Evolutionary conservation across 2,329 filamentous ascomycete genomes (phyloP), one percentile per base, ranked within the genome.

Genomic region (Myriosclerotinia scirpicola): DNA sequence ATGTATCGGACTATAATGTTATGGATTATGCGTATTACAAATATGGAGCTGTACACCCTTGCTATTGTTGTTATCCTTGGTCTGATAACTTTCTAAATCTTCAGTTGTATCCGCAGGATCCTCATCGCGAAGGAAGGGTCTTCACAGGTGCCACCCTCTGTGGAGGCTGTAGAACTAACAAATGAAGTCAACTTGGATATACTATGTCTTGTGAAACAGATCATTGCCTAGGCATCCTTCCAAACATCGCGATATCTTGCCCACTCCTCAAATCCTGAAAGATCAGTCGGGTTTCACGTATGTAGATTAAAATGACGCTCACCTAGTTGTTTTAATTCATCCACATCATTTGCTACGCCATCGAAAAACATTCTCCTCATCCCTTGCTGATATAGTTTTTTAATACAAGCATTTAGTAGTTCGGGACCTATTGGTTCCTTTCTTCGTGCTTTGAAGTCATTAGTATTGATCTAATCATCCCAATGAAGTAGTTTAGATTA

Each of bases 311-410:
- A 46, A 20, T 36, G 22, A 22, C 15, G 69, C 81, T 78, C 76
- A 86, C 85, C 85, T 69, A 85, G 78, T 20, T 81, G 79, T 66
- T 80, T 79, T 67, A 87, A 81, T 20, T 80, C 80, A 55, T 83
- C 81, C 26, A 83, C 78, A 26, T 81, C 82, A 46, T 81, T 80
- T 67, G 78, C 81, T n/a, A 85, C 77, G 20, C 80, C 84, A 70
- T 88, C 85, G 8, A 87, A 76, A 69, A 86, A 85, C 73, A 87
- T 79, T 40, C 77, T 80, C 54, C 76, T 79, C 83, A 85, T 85
- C 6, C 84, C 84, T 65, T 81, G 80, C 11, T 78, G 76, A 38
- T 77, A 77, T 11, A 87, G 75, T 12, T 77, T 77, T 67, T 78
- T 77, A 22, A 85, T 80, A 70, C 84, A 87, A 53, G 80, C 78